phyloP scores from a whole-genome alignment of 2,329 filamentous ascomycete species.

The Xylaria sp. region DNA sequence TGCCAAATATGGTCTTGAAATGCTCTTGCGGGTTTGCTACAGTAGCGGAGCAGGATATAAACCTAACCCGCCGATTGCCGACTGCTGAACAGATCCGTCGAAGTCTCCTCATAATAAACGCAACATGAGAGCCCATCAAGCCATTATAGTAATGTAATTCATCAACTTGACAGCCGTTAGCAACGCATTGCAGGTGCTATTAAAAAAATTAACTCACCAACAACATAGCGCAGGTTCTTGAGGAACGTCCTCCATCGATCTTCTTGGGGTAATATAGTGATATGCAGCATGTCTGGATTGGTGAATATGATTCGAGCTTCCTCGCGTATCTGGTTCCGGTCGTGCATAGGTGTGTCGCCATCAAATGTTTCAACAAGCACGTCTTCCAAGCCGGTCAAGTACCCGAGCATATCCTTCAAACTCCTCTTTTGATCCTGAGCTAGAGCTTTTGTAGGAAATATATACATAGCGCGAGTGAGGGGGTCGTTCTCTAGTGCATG shows the following conservation, averaged over 20 bases:
- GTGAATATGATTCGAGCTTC: conserved; percentile 94
- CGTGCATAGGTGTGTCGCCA: conserved; percentile 85
- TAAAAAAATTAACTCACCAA: conserved; percentile 54
- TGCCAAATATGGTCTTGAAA: conserved; percentile 92
- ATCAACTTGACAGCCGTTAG: conserved; percentile 57
- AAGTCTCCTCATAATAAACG: conserved; percentile 90
- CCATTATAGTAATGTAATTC: conserved; percentile 98
- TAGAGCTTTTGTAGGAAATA: conserved; percentile 95
- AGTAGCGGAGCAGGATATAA: conserved; percentile 95
- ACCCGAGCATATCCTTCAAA: conserved; percentile 81
- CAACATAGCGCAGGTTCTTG: conserved; percentile 88
- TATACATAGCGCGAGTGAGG: conserved; percentile 88
- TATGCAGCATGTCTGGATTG: conserved; percentile 96
- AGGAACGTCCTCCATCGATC: conserved; percentile 86
- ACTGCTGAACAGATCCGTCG: conserved; percentile 87
- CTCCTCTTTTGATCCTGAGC: conserved; percentile 93
- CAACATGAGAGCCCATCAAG: conserved; percentile 89
- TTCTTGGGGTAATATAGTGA: conserved; percentile 92
- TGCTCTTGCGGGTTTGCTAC: conserved; percentile 91
- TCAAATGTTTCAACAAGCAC: conserved; percentile 91
- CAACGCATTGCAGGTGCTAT: conserved; percentile 31
- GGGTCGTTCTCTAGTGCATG: conserved; percentile 81
- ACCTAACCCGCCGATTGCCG: conserved; percentile 83
- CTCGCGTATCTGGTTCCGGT: conserved; percentile 81
- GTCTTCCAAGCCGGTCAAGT: conserved; percentile 77